Evolutionary conservation across 768 basidiomycete species (phyloP), one percentile per base, ranked within the genome.

Genomic region (Xanthoconium stramineum): DNA sequence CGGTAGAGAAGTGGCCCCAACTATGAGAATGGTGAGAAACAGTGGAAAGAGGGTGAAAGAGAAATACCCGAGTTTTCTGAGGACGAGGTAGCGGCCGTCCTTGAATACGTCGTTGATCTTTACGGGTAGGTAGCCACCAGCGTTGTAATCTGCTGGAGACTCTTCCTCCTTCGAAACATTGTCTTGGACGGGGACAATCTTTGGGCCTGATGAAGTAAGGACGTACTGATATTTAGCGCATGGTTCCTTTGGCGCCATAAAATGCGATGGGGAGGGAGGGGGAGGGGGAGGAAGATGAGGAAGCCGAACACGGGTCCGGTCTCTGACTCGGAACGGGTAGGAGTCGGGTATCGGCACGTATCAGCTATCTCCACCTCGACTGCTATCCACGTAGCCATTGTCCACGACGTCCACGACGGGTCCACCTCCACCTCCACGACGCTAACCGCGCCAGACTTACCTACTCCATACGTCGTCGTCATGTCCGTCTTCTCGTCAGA

Each of bases 1-100:
- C 94, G 15, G 94, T 95, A 2, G 91, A 94, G 70, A 96, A 96
- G 75, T 95, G 93, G 38, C 94, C 94, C 94, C 94, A 96, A 55
- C 89, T 91, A 52, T 55, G 53, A 57, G 59, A 44, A 50, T 59
- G 55, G 52, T 69, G 40, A 67, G 52, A 19, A 13, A 9, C 28
- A 40, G 29, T 0, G 0, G 12, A 20, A 15, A 20, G 19, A 50
- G 45, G 6, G 29, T 10, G 19, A 36, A 45, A 58, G 50, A 55
- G 56, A 70, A 76, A 51, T 62, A 91, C 83, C 96, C 96, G 32
- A 99, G 80, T 73, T 99, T 99, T 60, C 96, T 78, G 35, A 95
- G 79, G 53, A 97, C 85, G 20, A 81, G 74, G 74, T 99, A 99
- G 47, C 94, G 82, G 52, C 85, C 88, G 58, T 86, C 77, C 70